Base-by-base conservation (phyloP, 106 monocot species). In the Phalaenopsis equestris region DNA sequence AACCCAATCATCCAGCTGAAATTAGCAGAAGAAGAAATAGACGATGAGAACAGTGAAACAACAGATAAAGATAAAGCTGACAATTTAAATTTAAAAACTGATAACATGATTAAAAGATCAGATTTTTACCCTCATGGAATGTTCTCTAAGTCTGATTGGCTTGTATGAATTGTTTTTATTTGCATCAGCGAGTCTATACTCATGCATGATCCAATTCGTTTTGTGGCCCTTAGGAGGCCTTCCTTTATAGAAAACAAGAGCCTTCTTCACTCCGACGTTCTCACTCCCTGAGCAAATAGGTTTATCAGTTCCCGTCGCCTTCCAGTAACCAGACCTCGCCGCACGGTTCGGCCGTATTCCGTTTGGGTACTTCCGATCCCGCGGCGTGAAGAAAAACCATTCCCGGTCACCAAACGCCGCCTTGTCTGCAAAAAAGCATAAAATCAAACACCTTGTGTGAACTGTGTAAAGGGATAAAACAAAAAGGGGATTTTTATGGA, bases 1-100 rank as follows among this genome's bases (percentile, higher is more conserved):
- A 42, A 91, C 91, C 91, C 89, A 91, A 65, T 91, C 91, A 79
- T 92, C 91, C 65, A 92, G 56, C 91, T 92, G 87, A 73, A 70
- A 78, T 78, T 47, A 70, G 21, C 42, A 75, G 23, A 75, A 21
- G 3, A 6, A 75, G 14, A 41, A 41, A 30, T 30, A 30, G 36
- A 38, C 11, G 17, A 73, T 73, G 72, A 73, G n/a, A 39, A 11
- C 4, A 12, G 8, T 5, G 18, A 75, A 30, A 10, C 18, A 19
- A 0, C 42, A n/a, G 8, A 75, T 5, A 19, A 19, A 0, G n/a
- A 47, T 17, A 75, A 43, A 5, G 37, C 18, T 47, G 11, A 18
- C 42, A n/a, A 23, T 45, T 45, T 7, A 0, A 42, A 47, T 2
- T 48, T 45, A 14, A 72, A 2, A 38, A 73, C 3, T 39, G 39